These are phyloP conservation scores for Chaetomium tenue DNA, from an alignment of 495 filamentous ascomycete genomes.

Conservation along the genomic window DNA sequence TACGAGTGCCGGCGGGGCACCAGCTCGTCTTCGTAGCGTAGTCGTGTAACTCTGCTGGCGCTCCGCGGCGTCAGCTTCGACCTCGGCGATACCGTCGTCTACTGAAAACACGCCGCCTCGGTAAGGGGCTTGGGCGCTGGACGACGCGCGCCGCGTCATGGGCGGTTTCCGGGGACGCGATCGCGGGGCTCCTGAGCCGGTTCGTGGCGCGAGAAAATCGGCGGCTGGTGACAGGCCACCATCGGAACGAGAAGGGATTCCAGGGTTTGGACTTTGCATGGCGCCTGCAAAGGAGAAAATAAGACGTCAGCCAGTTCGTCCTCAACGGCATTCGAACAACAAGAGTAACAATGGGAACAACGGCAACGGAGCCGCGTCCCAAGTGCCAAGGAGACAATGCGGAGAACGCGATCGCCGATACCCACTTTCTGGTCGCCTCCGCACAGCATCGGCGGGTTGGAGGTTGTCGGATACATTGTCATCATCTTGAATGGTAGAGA, in stretches of 20 bases:
- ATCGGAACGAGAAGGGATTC: conserved; percentile 26
- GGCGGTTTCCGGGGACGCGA: conserved; percentile 67
- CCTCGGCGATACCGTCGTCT: conserved; percentile 84
- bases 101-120: conserved; percentile 88
- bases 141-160: conserved; percentile 68
- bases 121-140: conserved; percentile 69
- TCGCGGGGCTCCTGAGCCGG: conserved; percentile 36
- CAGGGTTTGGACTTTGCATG: conserved; percentile 36
- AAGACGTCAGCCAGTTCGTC: background rate
- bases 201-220: conserved; percentile 29
- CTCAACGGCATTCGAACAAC: background rate
- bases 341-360: background rate
- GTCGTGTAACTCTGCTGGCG: conserved; percentile 51
- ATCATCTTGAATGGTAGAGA: conserved; percentile 33
- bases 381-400: conserved; percentile 5
- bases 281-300: conserved; percentile 15
- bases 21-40: conserved; percentile 71
- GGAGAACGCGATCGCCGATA: conserved; percentile 13
- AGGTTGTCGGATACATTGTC: conserved; percentile 41
- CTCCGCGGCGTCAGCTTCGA: conserved; percentile 58
- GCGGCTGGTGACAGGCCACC: conserved; percentile 34
- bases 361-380: no score
- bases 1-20: conserved; percentile 57
- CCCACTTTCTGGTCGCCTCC: conserved; percentile 50
- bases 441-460: conserved; percentile 50